Evolutionary conservation across 78 protist species (phyloP), one percentile per base, ranked within the genome.

Genomic region (Protostelium mycophagum): DNA sequence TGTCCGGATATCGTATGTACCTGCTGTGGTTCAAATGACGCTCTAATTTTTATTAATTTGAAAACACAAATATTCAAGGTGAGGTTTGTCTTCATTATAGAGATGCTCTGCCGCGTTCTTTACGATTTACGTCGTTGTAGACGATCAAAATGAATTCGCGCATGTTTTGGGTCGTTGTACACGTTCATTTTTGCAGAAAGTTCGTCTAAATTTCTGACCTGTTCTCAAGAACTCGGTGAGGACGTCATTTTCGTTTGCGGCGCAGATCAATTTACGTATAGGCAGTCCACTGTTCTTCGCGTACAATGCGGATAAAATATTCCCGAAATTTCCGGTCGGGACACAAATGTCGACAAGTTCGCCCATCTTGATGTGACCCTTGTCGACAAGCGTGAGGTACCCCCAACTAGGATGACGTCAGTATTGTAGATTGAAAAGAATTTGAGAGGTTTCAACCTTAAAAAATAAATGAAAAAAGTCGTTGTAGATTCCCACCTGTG

Each of bases 241-340:
- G 28, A 93, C 92, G 39, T 93, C 88, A 28, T 93, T 93, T 16
- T 88, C 86, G 88, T 93, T 93, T 35, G 92, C 36, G n/a, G 96
- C 90, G 29, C 63, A 83, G 34, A 93, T 87, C 0, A 93, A 35
- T 38, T 38, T 90, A 34, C 91, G 34, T 29, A 93, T 35, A 9
- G 96, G 96, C 23, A 93, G 28, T 36, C 96, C 96, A 63, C 85
- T 37, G 86, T 86, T 35, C 25, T 37, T 87, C 0, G 96, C 96
- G 84, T 39, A 85, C 91, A 89, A 84, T 16, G 88, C 87, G 38
- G 91, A 63, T 36, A 93, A 63, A 9, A 93, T 87, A 88, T 93
- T 91, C n/a, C 96, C 96, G 83, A 93, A 93, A 89, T 93, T 93
- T 9, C 96, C 96, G 5, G 96, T 90, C n/a, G 96, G 96, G 36